Base-by-base conservation (phyloP, 2,329 filamentous ascomycete genomes). In the Lasiodiplodia citricola region DNA sequence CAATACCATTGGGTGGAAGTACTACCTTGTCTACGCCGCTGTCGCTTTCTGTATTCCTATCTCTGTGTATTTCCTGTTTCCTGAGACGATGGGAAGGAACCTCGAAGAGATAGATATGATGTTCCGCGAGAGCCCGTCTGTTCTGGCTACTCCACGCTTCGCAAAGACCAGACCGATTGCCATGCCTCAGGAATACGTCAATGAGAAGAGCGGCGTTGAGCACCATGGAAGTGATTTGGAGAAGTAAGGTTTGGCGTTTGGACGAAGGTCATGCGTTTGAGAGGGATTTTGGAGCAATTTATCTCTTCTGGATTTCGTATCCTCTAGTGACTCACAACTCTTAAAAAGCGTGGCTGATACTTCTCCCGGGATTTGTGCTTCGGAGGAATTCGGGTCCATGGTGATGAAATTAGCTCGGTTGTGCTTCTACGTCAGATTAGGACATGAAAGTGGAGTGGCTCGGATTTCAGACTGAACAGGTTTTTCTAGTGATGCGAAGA, bases 1-100 rank as follows among this genome's bases (percentile, higher is more conserved):
- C 57, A 77, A 81, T 64, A 84, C 76, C 2, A 87, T 89, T 68
- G 83, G 82, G 16, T 88, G 83, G 76, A 75, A 79, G 68, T 86
- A 85, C 75, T 86, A 85, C 74, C 82, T 87, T 35, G 80, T 86
- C 38, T 87, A 83, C 72, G 82, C 84, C 50, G 77, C 79, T 68
- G 80, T 86, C 68, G 80, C 80, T 7, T 80, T 80, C 23, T 81
- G 80, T 73, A 82, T 86, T 35, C 80, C 83, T 2, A 70, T 84
- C 18, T 74, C 78, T 3, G 82, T 85, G 31, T 83, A 77, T 75
- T 78, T 84, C 74, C 73, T 82, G 63, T 85, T 80, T 77, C 83
- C 84, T 1, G 77, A 78, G 75, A 85, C 83, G n/a, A 85, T 83
- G 82, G 83, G 83, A 7, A 81, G 82, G 69, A 83, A 80, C 74